Evolutionary conservation across 2,329 filamentous ascomycete genomes (phyloP).

Genomic region (Sclerotinia borealis): DNA sequence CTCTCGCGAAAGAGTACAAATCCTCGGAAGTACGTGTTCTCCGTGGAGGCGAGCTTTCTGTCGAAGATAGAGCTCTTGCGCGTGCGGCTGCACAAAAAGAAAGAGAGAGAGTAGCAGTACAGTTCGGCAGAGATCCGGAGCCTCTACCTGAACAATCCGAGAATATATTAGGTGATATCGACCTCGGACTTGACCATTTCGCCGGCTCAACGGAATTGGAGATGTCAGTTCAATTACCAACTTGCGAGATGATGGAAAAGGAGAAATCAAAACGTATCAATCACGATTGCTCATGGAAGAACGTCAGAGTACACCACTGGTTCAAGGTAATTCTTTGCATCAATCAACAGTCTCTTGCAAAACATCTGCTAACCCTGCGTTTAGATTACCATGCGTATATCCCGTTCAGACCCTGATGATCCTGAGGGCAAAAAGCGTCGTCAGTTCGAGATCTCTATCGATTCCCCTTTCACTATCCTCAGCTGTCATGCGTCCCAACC

Average conservation of each 20-base stretch:
- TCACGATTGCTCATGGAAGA: conserved; percentile 68
- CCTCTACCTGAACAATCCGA: conserved; percentile 36
- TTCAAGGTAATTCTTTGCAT: conserved; percentile 52
- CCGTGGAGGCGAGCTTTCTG: conserved; percentile 61
- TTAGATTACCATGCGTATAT: conserved; percentile 68
- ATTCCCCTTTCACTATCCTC: conserved; percentile 69
- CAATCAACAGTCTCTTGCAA: background rate
- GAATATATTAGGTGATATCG: conserved; percentile 57
- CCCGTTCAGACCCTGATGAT: conserved; percentile 59
- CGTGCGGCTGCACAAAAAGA: conserved; percentile 30
- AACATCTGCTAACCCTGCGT: background rate
- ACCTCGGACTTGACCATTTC: conserved; percentile 47
- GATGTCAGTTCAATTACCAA: conserved; percentile 67
- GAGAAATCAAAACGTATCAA: conserved; percentile 55
- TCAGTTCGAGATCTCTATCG: conserved; percentile 73
- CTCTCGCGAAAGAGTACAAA: conserved; percentile 56
- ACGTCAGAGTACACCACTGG: conserved; percentile 72
- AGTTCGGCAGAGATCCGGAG: conserved; percentile 41
- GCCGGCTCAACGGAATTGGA: conserved; percentile 69
- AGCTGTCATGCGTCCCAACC: conserved; percentile 66
- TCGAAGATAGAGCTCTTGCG: conserved; percentile 35
- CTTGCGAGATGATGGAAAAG: conserved; percentile 61
- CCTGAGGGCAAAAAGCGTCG: conserved; percentile 52
- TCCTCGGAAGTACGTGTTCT: conserved; percentile 61
- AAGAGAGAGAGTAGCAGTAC: conserved; percentile 46